Evolutionary conservation across 768 basidiomycete genomes (phyloP).

Genomic region (Naematelia encephala): DNA sequence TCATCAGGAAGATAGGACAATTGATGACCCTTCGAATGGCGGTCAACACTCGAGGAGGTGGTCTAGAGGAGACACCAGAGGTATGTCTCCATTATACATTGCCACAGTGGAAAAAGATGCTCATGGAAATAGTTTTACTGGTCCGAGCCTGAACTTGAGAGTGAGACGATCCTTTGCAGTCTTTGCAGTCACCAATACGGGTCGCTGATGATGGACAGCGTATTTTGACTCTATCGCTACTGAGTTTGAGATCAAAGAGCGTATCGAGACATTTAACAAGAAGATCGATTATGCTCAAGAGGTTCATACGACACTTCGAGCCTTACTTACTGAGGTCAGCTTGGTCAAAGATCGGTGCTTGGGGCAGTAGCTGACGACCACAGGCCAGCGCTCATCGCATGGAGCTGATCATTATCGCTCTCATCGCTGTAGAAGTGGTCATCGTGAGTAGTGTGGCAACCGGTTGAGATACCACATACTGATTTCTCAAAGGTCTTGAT

Average conservation of each 20-base stretch:
- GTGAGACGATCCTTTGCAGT: too few relatives aligned
- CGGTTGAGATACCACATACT: neutral
- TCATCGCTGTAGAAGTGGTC: slow-evolving; percentile 92
- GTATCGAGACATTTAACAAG: slow-evolving; percentile 79
- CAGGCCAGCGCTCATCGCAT: slow-evolving; percentile 86
- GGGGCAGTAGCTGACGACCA: neutral
- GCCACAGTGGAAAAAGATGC: neutral
- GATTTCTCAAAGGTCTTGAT: slow-evolving; percentile 39
- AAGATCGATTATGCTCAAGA: slow-evolving; percentile 63
- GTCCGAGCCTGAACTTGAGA: slow-evolving; percentile 86
- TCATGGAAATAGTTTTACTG: slow-evolving; percentile 73
- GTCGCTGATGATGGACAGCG: slow-evolving; percentile 52
- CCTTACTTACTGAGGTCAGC: slow-evolving; percentile 77
- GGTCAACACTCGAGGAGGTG: slow-evolving; percentile 63
- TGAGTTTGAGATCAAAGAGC: slow-evolving; percentile 79
- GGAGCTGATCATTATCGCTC: slow-evolving; percentile 90
- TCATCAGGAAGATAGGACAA: slow-evolving; percentile 89
- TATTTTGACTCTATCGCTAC: slow-evolving; percentile 80
- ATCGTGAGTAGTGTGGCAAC: slow-evolving; percentile 61
- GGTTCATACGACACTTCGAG: slow-evolving; percentile 83
- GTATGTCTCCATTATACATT: slow-evolving; percentile 13
- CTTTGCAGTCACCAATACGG: too few relatives aligned
- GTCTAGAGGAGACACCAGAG: slow-evolving; percentile 50
- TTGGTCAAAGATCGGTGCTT: neutral
- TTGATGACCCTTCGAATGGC: slow-evolving; percentile 89